Conservation (phyloP, 2,329 filamentous ascomycete genomes). For the Scopulariopsis brevicaulis region DNA sequence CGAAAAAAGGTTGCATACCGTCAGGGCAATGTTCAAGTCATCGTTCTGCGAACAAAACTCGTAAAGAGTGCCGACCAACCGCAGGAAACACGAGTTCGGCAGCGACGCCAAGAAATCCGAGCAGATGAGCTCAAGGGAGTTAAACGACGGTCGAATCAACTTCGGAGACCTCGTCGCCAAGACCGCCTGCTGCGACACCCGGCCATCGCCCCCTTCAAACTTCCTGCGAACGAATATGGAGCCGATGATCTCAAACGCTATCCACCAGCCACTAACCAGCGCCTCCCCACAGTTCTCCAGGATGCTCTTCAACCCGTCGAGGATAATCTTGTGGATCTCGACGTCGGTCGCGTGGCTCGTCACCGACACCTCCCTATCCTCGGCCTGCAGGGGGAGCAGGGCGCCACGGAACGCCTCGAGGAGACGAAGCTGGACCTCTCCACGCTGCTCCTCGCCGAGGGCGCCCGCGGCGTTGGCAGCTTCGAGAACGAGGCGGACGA, state of each 20-base stretch:
- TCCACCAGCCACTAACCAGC: constrained; percentile 72
- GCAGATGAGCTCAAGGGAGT: constrained; percentile 81
- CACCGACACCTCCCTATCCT: constrained; percentile 40
- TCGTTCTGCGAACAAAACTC: constrained; percentile 83
- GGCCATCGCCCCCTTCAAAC: constrained; percentile 19
- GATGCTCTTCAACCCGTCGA: constrained; percentile 71
- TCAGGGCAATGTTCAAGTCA: constrained; percentile 90
- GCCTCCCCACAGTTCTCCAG: constrained; percentile 83
- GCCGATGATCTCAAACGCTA: constrained; percentile 74
- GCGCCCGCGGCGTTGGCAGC: constrained; percentile 43
- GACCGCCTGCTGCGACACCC: constrained; percentile 16
- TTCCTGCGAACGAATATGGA: constrained; percentile 56
- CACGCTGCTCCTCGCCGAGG: constrained; percentile 37
- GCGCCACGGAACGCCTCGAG: constrained; percentile 55
- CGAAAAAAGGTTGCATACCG: constrained; percentile 36
- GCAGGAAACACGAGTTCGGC: constrained; percentile 59
- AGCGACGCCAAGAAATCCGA: constrained; percentile 80
- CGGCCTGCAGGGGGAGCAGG: constrained; percentile 43
- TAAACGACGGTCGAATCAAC: constrained; percentile 78
- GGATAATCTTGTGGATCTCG: constrained; percentile 68
- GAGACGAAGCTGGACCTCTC: constrained; percentile 60
- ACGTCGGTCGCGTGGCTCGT: constrained; percentile 54
- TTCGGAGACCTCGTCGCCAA: constrained; percentile 53
- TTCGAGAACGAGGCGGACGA: constrained; percentile 47
- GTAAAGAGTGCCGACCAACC: constrained; percentile 77